phyloP scores from a whole-genome alignment of 2,329 filamentous ascomycete species.

The Venturia aucupariae region DNA sequence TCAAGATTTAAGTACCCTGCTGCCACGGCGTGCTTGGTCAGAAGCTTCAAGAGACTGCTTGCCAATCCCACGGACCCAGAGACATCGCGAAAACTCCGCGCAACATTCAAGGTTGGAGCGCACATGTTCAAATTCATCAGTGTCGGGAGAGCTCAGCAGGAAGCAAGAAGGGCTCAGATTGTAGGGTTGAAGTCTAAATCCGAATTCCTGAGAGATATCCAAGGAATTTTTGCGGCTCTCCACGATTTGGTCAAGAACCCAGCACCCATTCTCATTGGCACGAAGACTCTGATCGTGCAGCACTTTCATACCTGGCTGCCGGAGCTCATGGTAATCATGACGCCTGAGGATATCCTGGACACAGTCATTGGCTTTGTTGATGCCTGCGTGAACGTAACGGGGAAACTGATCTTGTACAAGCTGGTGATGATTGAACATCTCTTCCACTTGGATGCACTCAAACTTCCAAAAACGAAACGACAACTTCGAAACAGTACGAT shows the following conservation, averaged over 20 bases:
- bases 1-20: conserved; percentile 88
- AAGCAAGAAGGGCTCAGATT: conserved; percentile 60
- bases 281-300: conserved; percentile 88
- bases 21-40: conserved; percentile 76
- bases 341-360: conserved; percentile 76
- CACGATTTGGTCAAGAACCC: conserved; percentile 83
- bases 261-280: conserved; percentile 79
- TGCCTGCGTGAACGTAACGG: conserved; percentile 76
- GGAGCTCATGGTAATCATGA: conserved; percentile 68
- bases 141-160: conserved; percentile 72
- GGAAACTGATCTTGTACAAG: conserved; percentile 86
- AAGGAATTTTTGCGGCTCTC: conserved; percentile 80
- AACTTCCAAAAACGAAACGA: conserved; percentile 63
- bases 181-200: conserved; percentile 64
- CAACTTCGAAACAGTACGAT: conserved; percentile 73
- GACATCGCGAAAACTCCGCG: conserved; percentile 72
- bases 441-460: conserved; percentile 71
- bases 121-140: conserved; percentile 94
- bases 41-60: conserved; percentile 76
- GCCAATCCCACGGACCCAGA: conserved; percentile 75
- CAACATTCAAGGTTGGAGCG: conserved; percentile 88
- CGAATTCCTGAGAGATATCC: conserved; percentile 74
- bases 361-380: conserved; percentile 92
- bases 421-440: conserved; percentile 89
- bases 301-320: conserved; percentile 98